Evolutionary conservation across 345 rosid genomes (phyloP), one percentile per base, ranked within the genome.

Genomic region (Camelina sativa): DNA sequence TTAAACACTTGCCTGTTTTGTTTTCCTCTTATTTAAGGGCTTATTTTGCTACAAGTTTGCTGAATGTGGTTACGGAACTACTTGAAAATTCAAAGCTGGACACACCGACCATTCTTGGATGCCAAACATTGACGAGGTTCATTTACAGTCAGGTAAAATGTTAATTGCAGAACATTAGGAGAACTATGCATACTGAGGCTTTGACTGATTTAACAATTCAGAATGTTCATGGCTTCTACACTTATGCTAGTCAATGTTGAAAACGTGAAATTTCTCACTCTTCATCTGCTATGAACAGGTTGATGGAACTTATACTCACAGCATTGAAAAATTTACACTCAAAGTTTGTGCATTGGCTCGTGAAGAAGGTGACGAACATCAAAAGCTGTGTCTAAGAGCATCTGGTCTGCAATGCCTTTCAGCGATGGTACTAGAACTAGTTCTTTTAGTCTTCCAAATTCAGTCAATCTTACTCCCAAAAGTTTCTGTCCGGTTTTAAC

Each of bases 351-450:
- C 80, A 54, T 71, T 95, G 83, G 90, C 92, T 69, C 72, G 76
- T 11, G 87, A 84, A 68, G 77, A 60, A 40, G 89, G 86, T 72
- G 85, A 80, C 12, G 91, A 85, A 72, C 80, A 80, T 71, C 76
- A 77, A 44, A 82, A 57, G n/a, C 69, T 53, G 65, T 55, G 80
- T 63, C 74, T 90, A 69, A 85, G 90, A 76, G 96, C 98, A 40
- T 85, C 92, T 54, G 85, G 93, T 73, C 79, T 95, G 83, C 96
- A 95, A 72, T 95, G 99, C 80, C 89, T 95, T 67, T 88, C 98
- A 72, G 96, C 97, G 54, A 88, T 95, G 97, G 98, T 95, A 84
- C 53, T 73, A 69, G n/a, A 54, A 30, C 48, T 30, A 9, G 30
- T 15, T 55, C n/a, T 67, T 79, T 52, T 40, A 20, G 17, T 32